phyloP scores from a whole-genome alignment of 2,329 filamentous ascomycete species.

The Stachybotrys chartarum region DNA sequence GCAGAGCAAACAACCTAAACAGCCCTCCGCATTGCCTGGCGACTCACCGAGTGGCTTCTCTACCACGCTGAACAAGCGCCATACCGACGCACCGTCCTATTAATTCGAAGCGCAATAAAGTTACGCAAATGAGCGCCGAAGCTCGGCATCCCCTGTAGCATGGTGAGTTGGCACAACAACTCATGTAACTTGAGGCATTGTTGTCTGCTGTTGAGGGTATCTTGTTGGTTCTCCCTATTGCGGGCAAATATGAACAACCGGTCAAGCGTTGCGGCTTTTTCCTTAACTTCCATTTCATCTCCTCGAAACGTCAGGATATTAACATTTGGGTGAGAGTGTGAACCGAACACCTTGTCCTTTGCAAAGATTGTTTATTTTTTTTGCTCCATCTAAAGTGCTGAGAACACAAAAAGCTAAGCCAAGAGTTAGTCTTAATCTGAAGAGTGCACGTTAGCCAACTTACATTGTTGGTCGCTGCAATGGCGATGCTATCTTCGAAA shows the following conservation, averaged over 20 bases:
- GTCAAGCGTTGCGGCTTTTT: neutral
- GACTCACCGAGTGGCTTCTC: neutral
- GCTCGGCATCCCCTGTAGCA: neutral
- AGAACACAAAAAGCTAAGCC: constrained; percentile 67
- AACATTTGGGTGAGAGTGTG: neutral
- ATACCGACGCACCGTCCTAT: neutral
- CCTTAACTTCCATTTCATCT: neutral
- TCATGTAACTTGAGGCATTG: too few relatives aligned
- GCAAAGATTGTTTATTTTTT: neutral
- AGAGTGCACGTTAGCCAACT: constrained; percentile 32
- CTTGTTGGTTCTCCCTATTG: neutral
- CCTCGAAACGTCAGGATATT: neutral
- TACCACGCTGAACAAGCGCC: neutral
- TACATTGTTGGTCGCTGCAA: constrained; percentile 98
- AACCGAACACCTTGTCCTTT: neutral
- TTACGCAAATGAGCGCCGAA: neutral
- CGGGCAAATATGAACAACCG: neutral
- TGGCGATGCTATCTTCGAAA: constrained; percentile 98
- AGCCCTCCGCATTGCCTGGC: neutral
- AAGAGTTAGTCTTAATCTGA: constrained; percentile 7
- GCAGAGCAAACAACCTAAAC: neutral
- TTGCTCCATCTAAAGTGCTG: constrained; percentile 52
- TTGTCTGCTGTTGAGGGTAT: too few relatives aligned
- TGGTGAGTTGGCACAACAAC: neutral
- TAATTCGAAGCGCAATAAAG: neutral